Percentiles rank a stretch among this genome's conserved stretches.
These are phyloP conservation scores for Arthrobotrys sphaeroides DNA, from an alignment of 2,329 filamentous ascomycete genomes.

Conservation along the genomic window DNA sequence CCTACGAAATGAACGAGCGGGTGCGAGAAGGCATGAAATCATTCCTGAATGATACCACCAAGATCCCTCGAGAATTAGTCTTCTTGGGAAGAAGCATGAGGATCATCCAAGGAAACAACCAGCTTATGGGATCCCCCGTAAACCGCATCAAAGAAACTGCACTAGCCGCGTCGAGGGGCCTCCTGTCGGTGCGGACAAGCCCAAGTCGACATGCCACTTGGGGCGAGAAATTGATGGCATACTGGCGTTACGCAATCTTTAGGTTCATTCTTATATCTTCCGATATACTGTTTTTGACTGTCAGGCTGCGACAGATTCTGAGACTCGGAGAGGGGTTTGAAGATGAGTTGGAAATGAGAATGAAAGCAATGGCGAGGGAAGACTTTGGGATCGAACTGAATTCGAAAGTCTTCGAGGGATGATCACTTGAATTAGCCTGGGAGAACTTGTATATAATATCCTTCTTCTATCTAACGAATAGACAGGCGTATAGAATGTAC, in stretches of 20 bases:
- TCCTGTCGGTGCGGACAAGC: constrained; percentile 65
- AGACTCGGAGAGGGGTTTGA: constrained; percentile 87
- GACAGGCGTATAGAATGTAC: not conserved
- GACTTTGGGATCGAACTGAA: constrained; percentile 51
- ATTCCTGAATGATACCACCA: constrained; percentile 83
- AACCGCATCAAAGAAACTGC: constrained; percentile 80
- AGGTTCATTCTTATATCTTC: constrained; percentile 76
- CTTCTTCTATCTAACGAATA: not conserved
- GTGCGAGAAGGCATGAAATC: constrained; percentile 77
- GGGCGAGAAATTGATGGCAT: constrained; percentile 72
- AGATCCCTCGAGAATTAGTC: constrained; percentile 88
- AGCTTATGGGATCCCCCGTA: constrained; percentile 86
- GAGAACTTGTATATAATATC: not conserved
- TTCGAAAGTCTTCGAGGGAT: constrained; percentile 50
- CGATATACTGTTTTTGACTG: constrained; percentile 85
- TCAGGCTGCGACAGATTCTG: constrained; percentile 78
- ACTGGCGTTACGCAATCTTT: constrained; percentile 83
- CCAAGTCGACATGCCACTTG: constrained; percentile 71
- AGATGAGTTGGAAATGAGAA: constrained; percentile 86
- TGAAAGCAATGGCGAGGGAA: constrained; percentile 66
- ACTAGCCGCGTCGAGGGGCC: constrained; percentile 68
- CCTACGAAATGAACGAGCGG: constrained; percentile 81
- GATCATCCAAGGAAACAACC: constrained; percentile 93
- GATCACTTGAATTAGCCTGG: not conserved
- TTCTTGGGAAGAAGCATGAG: constrained; percentile 92